Evolutionary conservation across 176 grass and related monocot species (phyloP), one percentile per base, ranked within the genome.

Genomic region (Musa itinerans): DNA sequence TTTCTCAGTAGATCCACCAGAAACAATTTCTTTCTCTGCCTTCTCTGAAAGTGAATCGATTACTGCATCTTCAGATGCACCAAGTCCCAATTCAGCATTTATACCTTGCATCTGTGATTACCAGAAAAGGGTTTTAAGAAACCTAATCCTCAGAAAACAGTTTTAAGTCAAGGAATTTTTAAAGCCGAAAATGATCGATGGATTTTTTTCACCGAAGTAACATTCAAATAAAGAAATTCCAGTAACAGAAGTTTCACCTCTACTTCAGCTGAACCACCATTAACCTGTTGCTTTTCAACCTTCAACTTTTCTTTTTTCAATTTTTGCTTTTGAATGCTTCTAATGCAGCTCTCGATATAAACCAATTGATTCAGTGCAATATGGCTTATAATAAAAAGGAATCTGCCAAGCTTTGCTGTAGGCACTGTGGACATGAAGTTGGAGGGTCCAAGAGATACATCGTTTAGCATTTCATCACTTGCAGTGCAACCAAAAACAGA

Each of bases 61-160:
- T 74, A 86, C 74, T 76, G 83, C 69, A 89, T 93, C 90, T 82
- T 74, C 63, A 25, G 83, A 86, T 61, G 82, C 94, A 81, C 82
- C 77, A 69, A 98, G 82, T 74, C 94, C 94, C 79, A 98, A 65
- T 81, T 98, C 94, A 20, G 84, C 90, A 89, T 98, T 98, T 98
- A 98, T 98, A 72, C 80, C 71, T 81, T 83, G 80, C 53, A 58
- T 69, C 88, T 93, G 82, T 53, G 21, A 79, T 52, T 50, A 63
- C 72, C 51, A 24, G 50, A 84, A 26, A 76, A 80, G 58, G 68
- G 52, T 78, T 61, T 69, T 72, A 53, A 76, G 59, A n/a, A 78
- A 70, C 22, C 51, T 24, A 49, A 9, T n/a, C 48, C 48, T 9
- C 67, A 69, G 25, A n/a, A 19, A 43, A 43, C 34, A 43, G 34